Base-by-base conservation (phyloP, 805 yeast genomes). In the Zygosaccharomyces bisporus region DNA sequence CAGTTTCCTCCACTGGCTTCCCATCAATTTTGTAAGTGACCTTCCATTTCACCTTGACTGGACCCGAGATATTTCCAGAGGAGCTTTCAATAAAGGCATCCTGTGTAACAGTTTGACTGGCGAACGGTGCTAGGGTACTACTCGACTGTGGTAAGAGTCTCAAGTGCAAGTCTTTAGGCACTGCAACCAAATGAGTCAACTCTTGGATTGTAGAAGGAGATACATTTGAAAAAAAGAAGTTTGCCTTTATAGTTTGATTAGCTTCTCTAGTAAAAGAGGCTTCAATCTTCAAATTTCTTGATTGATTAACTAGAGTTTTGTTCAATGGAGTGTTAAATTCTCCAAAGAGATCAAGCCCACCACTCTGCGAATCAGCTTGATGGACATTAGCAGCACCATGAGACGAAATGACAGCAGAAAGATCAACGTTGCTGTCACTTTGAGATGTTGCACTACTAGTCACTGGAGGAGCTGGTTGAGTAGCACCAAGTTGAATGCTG, bases 41-140 rank as follows among this genome's bases (percentile, higher is more conserved):
- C 62, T 82, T 85, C 91, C 90, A 87, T 63, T 86, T 83, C 46
- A 87, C 71, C 63, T 84, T 86, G 53, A 83, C 63, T n/a, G 70
- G 67, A 10, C 64, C 62, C 4, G 48, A 30, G 3, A 60, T 43
- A 18, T 69, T 73, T 27, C 65, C 61, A 1, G 45, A 16, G 0
- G 69, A 68, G 30, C 62, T 63, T 24, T 63, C 68, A 27, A 74
- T 56, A 44, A 49, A 55, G 6, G 62, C 61, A 24, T 49, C 70
- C 63, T 86, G 93, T 4, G 69, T 63, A 13, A 83, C 69, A 5
- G 80, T 80, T 43, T 75, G 71, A 27, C 60, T 63, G 37, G 68
- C 70, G 43, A 70, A 71, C 2, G 77, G 73, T 45, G 71, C 70
- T n/a, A 86, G 56, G 23, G 62, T 56, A 44, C 75, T 78, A 42